These are phyloP conservation scores for Botrytis cinerea DNA, from an alignment of 2,329 filamentous ascomycete species.

Conservation along the genomic window DNA sequence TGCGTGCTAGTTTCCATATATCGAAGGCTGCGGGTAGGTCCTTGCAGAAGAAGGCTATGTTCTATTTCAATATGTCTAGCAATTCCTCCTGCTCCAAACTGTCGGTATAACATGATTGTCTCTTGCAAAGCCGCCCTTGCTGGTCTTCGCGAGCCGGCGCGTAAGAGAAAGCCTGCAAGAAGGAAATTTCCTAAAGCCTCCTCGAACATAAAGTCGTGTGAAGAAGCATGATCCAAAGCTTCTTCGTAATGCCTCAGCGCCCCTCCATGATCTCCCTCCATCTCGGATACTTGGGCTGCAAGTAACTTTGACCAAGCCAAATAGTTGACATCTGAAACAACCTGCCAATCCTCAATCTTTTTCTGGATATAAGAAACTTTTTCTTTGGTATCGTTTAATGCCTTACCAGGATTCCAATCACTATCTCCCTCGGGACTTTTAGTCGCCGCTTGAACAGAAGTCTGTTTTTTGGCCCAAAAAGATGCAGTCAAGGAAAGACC, in stretches of 20 bases:
- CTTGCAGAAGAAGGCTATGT: constrained; percentile 66
- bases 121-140: constrained; percentile 70
- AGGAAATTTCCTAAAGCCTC: constrained; percentile 74
- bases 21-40: constrained; percentile 58
- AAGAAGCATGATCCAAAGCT: constrained; percentile 69
- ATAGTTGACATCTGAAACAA: constrained; percentile 70
- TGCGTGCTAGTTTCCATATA: constrained; percentile 67
- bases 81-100: constrained; percentile 69
- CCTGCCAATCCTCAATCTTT: constrained; percentile 64
- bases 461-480: constrained; percentile 43
- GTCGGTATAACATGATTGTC: constrained; percentile 66
- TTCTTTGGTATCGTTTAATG: constrained; percentile 52
- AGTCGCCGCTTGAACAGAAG: constrained; percentile 33
- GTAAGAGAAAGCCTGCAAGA: constrained; percentile 70
- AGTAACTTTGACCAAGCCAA: constrained; percentile 67
- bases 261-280: constrained; percentile 56
- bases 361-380: constrained; percentile 58
- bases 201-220: constrained; percentile 67
- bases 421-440: constrained; percentile 44
- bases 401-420: constrained; percentile 48
- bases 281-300: constrained; percentile 67
- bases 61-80: constrained; percentile 67
- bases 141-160: constrained; percentile 64
- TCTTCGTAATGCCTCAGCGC: constrained; percentile 68
- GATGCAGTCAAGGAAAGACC: constrained; percentile 58